A percentile compares a stretch with the other conserved stretches of the same genome.
These are phyloP conservation scores for Sugiyamaella pinicola DNA, from an alignment of 1,139 yeast species.

Conservation along the genomic window DNA sequence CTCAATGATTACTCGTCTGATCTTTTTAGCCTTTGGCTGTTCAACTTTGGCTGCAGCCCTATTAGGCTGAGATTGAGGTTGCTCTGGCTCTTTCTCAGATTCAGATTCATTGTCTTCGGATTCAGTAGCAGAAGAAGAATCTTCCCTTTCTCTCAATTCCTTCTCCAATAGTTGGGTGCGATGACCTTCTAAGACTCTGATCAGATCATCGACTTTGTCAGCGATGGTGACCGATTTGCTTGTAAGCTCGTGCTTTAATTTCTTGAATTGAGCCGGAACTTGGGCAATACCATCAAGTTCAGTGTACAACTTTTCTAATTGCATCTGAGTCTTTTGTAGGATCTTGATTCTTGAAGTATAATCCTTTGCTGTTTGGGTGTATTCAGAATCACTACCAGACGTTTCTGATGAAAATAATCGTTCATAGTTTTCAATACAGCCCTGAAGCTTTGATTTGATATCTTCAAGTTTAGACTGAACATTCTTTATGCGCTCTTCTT, in stretches of 20 bases:
- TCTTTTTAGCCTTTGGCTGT: slow-evolving; percentile 15
- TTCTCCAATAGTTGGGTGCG: slow-evolving; percentile 26
- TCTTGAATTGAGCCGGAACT: slow-evolving; percentile 24
- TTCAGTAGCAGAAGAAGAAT: slow-evolving; percentile 13
- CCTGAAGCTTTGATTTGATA: slow-evolving; percentile 28
- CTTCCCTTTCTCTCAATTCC: slow-evolving; percentile 14
- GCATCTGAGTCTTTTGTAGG: slow-evolving; percentile 32
- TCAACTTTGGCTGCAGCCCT: not conserved
- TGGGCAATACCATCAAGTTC: slow-evolving; percentile 29
- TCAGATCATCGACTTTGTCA: slow-evolving; percentile 34
- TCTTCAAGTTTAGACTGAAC: slow-evolving; percentile 15
- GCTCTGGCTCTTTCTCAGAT: not conserved
- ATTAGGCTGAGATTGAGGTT: not conserved
- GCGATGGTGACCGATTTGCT: slow-evolving; percentile 30
- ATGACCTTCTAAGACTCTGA: slow-evolving; percentile 29
- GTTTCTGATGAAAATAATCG: slow-evolving; percentile 28
- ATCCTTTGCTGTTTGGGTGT: slow-evolving; percentile 21
- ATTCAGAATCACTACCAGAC: slow-evolving; percentile 25
- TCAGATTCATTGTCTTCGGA: slow-evolving; percentile 15
- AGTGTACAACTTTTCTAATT: slow-evolving; percentile 32
- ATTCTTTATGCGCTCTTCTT: slow-evolving; percentile 7
- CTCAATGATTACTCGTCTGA: slow-evolving; percentile 33
- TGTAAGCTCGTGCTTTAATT: slow-evolving; percentile 32
- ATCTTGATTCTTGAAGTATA: slow-evolving; percentile 33
- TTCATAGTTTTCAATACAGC: slow-evolving; percentile 30